Conservation (phyloP, 139 green algal species). For the Tetradesmus lagerheimii region DNA sequence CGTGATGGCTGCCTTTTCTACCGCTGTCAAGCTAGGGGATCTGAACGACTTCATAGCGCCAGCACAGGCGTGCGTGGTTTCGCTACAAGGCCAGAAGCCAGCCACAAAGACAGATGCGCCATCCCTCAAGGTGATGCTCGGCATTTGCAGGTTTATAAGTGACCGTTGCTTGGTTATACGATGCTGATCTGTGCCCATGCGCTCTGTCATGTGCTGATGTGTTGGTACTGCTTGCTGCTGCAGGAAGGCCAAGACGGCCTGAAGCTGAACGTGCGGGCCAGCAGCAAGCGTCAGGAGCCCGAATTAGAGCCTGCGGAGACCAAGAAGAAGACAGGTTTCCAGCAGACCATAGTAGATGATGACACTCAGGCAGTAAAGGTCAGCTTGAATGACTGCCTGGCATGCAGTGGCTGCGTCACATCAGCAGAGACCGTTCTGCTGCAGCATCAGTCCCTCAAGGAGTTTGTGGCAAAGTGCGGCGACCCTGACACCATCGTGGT, state of each 20-base stretch:
- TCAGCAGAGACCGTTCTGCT: slow-evolving; percentile 96
- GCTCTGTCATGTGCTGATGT: background rate
- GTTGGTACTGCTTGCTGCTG: background rate
- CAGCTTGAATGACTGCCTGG: slow-evolving; percentile 96
- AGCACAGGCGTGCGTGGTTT: slow-evolving; percentile 93
- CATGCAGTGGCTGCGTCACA: slow-evolving; percentile 98
- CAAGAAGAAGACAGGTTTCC: slow-evolving; percentile 11
- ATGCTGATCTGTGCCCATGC: background rate
- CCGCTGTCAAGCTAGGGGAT: slow-evolving; percentile 86
- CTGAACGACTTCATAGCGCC: slow-evolving; percentile 97
- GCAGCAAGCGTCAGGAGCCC: background rate
- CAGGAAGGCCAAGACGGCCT: slow-evolving; percentile 27
- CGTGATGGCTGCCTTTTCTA: slow-evolving; percentile 75
- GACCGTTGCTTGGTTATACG: background rate
- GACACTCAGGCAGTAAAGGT: slow-evolving; percentile 83
- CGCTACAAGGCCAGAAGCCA: slow-evolving; percentile 55
- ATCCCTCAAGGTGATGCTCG: background rate
- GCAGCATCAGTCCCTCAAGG: slow-evolving; percentile 88
- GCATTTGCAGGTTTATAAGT: background rate
- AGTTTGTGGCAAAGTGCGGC: slow-evolving; percentile 75
- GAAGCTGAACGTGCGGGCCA: slow-evolving; percentile 38
- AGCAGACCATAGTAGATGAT: slow-evolving; percentile 43
- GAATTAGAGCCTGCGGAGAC: slow-evolving; percentile 1
- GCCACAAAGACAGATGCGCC: background rate
- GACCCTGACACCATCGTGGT: slow-evolving; percentile 74